phyloP scores from a whole-genome alignment of 805 yeast species.

The Blastobotrys chiropterorum region DNA sequence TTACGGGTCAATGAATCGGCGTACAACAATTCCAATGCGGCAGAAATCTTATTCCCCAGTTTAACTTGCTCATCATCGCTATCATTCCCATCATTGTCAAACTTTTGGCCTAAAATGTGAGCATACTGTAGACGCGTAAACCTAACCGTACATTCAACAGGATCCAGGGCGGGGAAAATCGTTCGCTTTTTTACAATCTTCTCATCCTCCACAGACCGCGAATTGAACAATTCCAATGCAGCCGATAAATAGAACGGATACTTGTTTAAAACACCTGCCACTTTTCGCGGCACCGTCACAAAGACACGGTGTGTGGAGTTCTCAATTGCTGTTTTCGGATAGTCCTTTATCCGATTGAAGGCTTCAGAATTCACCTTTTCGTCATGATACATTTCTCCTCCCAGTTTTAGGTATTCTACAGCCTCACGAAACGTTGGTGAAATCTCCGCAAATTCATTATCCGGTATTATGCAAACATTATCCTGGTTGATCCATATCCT shows the following conservation, averaged over 20 bases:
- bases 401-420: conserved; percentile 4
- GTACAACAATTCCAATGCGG: conserved; percentile 21
- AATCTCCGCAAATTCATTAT: conserved; percentile 3
- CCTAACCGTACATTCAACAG: conserved; percentile 16
- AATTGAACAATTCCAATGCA: conserved; percentile 18
- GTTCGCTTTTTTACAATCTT: conserved; percentile 1
- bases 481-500: conserved; percentile 23
- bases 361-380: conserved; percentile 5
- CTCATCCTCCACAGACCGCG: conserved; percentile 16
- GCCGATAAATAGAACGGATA: conserved; percentile 19
- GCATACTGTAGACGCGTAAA: conserved; percentile 23
- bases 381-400: background rate
- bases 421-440: conserved; percentile 5
- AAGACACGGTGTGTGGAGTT: conserved; percentile 18
- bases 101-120: conserved; percentile 18
- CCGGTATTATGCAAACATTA: conserved; percentile 16
- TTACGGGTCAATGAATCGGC: background rate
- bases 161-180: conserved; percentile 18
- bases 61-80: conserved; percentile 8
- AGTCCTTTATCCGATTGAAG: conserved; percentile 8
- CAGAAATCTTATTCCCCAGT: conserved; percentile 22
- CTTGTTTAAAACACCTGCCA: conserved; percentile 20
- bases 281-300: conserved; percentile 19
- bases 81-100: conserved; percentile 2
- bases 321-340: conserved; percentile 14